Base-by-base conservation (phyloP, 75 land plant genomes). In the Gnetum montanum region DNA sequence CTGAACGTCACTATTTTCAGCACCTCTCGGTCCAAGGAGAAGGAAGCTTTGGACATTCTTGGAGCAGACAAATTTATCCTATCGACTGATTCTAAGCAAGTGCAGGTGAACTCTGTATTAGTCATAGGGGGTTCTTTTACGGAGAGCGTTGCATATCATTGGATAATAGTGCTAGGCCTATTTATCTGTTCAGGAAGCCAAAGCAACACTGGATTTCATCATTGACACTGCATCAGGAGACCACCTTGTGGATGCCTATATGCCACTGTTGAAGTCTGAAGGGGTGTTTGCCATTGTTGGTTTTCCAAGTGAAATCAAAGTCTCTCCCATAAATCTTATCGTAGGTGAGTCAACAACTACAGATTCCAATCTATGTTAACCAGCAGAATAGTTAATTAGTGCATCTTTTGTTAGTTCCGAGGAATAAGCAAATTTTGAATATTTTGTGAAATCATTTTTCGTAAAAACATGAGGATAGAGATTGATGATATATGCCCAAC, bases 31-130 rank as follows among this genome's bases (percentile, higher is more conserved):
- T 72, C 79, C 7, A 92, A 92, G 79, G 59, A 73, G 63, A 62
- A 82, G 20, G 94, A 84, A 64, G 89, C 97, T 25, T 46, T 84
- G 29, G 49, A 35, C 16, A 68, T 64, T 10, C 86, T 91, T 36
- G 89, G 97, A 53, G 97, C 83, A 40, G 89, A 91, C 51, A 71
- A 54, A 23, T 92, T 92, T 66, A 44, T 92, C 4, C 57, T 92
- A 25, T 89, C 82, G 26, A 74, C 81, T 43, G 88, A 91, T 54
- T 41, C 64, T 31, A 45, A 74, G 37, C 82, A 84, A 35, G 84
- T 81, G 88, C 58, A 64, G 88, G 96, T 82, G 62, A 44, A 33
- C 31, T 31, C n/a, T n/a, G n/a, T n/a, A n/a, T n/a, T n/a, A n/a
- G n/a, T n/a, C n/a, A n/a, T n/a, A n/a, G n/a, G n/a, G n/a, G n/a